phyloP scores from a whole-genome alignment of 1,284 basidiomycete genomes.

The Apiotrichum sp. region DNA sequence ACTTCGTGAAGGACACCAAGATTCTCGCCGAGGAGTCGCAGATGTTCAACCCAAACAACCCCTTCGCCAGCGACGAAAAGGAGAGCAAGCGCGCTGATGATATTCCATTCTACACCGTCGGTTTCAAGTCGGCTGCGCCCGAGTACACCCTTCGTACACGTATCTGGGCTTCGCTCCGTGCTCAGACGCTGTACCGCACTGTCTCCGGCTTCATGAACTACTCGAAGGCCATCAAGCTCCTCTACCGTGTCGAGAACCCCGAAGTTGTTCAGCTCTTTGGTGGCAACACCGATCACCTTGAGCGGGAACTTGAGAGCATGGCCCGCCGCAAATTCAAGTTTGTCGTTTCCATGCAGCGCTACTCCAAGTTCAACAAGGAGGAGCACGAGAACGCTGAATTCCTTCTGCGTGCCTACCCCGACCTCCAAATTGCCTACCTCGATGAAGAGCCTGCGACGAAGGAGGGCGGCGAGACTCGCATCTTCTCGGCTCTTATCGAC shows the following conservation, averaged over 20 bases:
- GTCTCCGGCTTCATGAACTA: constrained; percentile 99
- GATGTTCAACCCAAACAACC: constrained; percentile 66
- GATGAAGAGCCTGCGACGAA: constrained; percentile 92
- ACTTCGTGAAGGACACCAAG: constrained; percentile 99
- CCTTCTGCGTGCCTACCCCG: constrained; percentile 94
- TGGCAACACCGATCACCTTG: constrained; percentile 94
- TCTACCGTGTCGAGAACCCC: constrained; percentile 98
- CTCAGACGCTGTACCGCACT: constrained; percentile 96
- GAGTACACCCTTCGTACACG: constrained; percentile 97
- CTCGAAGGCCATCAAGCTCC: constrained; percentile 97
- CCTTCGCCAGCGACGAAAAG: constrained; percentile 78
- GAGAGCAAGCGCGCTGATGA: constrained; percentile 73
- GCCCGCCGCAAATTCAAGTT: constrained; percentile 98
- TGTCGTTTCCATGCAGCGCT: constrained; percentile 98
- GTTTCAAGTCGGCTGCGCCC: constrained; percentile 97
- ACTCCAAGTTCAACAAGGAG: constrained; percentile 99
- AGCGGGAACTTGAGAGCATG: constrained; percentile 96
- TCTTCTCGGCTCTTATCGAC: constrained; percentile 95
- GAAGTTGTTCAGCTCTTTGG: constrained; percentile 96
- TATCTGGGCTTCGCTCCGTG: constrained; percentile 97
- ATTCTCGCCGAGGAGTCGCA: constrained; percentile 94
- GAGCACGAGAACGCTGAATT: constrained; percentile 99
- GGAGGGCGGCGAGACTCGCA: constrained; percentile 88
- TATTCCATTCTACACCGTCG: constrained; percentile 96
- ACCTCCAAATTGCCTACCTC: constrained; percentile 95